Conservation (phyloP, 2,329 filamentous ascomycete species). For the Pyrenophora tritici-repentis region DNA sequence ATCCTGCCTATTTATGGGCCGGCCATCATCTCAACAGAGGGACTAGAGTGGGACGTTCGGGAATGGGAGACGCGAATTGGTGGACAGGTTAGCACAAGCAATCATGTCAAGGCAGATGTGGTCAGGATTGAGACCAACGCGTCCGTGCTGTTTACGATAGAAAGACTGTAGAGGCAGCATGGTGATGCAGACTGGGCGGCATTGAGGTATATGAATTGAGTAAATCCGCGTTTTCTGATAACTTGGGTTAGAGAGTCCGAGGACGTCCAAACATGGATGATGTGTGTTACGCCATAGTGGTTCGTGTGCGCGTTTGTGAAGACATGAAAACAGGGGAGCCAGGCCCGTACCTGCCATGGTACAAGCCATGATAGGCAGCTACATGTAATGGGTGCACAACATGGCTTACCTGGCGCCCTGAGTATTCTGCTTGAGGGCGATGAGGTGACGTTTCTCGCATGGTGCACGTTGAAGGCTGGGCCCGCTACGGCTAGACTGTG, state of each 20-base stretch:
- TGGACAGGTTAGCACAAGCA: conserved; percentile 56
- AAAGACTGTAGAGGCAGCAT: conserved; percentile 29
- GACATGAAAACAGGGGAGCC: not conserved
- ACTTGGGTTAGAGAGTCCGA: no score
- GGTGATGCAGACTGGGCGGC: not conserved
- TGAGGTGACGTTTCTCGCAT: not conserved
- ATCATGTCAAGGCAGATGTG: conserved; percentile 51
- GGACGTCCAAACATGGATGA: not conserved
- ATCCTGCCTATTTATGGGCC: conserved; percentile 84
- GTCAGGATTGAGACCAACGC: conserved; percentile 49
- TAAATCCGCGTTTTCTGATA: not conserved
- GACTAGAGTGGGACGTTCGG: conserved; percentile 88
- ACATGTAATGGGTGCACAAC: not conserved
- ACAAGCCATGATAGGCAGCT: not conserved
- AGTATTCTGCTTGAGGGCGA: not conserved
- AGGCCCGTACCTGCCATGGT: not conserved
- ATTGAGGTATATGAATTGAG: not conserved
- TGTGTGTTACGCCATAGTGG: not conserved
- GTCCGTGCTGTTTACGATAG: conserved; percentile 56
- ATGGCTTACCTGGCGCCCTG: not conserved
- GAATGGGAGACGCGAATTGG: conserved; percentile 71
- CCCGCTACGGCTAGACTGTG: not conserved
- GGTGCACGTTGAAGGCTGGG: not conserved
- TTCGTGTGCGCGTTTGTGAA: not conserved
- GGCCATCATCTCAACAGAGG: conserved; percentile 75